phyloP scores from a whole-genome alignment of 176 grass and related monocot genomes.

The Stipa capillata region DNA sequence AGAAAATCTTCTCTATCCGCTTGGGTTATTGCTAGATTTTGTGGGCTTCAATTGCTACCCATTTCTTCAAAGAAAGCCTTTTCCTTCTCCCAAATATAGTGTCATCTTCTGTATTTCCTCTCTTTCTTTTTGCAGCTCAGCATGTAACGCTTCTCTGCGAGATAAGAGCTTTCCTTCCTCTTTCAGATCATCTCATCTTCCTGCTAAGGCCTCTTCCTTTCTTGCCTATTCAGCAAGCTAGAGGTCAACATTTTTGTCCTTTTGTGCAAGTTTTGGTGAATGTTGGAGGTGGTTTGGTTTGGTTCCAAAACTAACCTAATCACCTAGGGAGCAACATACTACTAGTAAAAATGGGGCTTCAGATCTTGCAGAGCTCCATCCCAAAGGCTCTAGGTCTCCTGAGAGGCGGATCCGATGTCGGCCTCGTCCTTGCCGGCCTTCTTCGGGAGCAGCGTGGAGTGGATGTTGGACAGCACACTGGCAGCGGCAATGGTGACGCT shows the following conservation, averaged over 20 bases:
- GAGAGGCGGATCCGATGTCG: conserved; percentile 42
- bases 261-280: too few species aligned
- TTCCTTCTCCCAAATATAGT: conserved; percentile 61
- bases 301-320: not conserved
- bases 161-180: conserved; percentile 39
- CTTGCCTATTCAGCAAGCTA: conserved; percentile 32
- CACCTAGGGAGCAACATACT: not conserved
- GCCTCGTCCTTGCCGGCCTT: conserved; percentile 42
- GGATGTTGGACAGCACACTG: conserved; percentile 51
- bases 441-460: conserved; percentile 39
- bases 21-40: conserved; percentile 59
- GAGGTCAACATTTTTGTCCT: conserved; percentile 29
- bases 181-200: conserved; percentile 44
- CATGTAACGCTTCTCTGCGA: conserved; percentile 18
- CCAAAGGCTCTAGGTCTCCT: conserved; percentile 25
- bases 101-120: conserved; percentile 47
- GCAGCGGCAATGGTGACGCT: conserved; percentile 40
- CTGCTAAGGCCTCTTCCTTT: conserved; percentile 49
- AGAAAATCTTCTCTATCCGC: conserved; percentile 59
- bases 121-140: conserved; percentile 44
- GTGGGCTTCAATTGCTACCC: conserved; percentile 37
- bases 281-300: too few species aligned
- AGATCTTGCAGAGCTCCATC: not conserved
- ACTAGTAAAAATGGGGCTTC: not conserved
- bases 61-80: conserved; percentile 52